Conservation (phyloP, 2,329 filamentous ascomycete species). For the Didymella glomerata region DNA sequence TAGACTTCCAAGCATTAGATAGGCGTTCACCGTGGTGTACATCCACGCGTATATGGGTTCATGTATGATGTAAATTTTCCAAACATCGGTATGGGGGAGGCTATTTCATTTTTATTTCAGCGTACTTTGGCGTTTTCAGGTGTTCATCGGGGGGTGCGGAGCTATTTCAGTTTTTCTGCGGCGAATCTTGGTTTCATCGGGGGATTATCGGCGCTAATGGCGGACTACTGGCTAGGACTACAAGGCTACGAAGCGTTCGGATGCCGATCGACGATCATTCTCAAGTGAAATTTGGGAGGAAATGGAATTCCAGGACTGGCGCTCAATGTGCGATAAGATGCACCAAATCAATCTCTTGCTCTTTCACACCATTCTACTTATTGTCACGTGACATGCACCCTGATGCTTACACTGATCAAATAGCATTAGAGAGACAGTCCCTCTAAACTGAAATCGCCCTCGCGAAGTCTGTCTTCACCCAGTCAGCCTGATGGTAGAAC, state of each 20-base stretch:
- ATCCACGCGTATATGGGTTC: slow-evolving; percentile 5
- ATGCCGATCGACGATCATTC: slow-evolving; percentile 5
- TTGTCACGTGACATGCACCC: no score
- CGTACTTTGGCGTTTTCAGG: slow-evolving; percentile 11
- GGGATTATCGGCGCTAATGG: slow-evolving; percentile 17
- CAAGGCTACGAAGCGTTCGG: slow-evolving; percentile 20
- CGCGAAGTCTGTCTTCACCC: no score
- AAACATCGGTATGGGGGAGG: slow-evolving; percentile 33
- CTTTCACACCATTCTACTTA: no score
- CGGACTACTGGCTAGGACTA: not conserved
- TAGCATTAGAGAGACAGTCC: no score
- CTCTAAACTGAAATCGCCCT: no score
- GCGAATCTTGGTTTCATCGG: slow-evolving; percentile 20
- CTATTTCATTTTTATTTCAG: slow-evolving; percentile 38
- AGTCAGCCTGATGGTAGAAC: no score
- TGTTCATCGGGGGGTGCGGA: slow-evolving; percentile 36
- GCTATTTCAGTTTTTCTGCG: slow-evolving; percentile 48
- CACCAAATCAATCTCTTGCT: not conserved
- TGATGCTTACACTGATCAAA: no score
- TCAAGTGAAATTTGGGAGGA: not conserved
- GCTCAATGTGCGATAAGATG: not conserved
- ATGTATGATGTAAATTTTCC: slow-evolving; percentile 33
- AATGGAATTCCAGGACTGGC: not conserved
- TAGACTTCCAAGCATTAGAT: slow-evolving; percentile 35
- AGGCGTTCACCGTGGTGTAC: slow-evolving; percentile 25